Evolutionary conservation across 352 stramenopile species (phyloP).

Genomic region (Globisporangium nagaii): DNA sequence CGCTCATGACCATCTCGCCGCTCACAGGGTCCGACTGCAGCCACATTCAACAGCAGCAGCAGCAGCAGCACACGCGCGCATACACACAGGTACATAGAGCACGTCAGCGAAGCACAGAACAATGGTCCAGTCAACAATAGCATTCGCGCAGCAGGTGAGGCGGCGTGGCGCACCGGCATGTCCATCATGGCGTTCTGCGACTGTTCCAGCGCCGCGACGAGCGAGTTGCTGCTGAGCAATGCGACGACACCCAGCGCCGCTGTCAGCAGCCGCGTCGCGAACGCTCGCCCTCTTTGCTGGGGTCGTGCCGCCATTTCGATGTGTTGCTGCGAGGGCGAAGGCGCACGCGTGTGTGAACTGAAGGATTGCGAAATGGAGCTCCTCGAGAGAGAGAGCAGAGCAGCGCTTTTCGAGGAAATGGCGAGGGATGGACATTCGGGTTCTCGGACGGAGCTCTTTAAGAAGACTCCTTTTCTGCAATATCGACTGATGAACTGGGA

Average conservation of each 20-base stretch:
- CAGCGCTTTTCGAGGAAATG: conserved; percentile 2
- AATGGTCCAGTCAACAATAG: conserved; percentile 10
- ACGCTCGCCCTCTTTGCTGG: background rate
- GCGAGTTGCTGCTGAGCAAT: conserved; percentile 13
- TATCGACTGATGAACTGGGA: too few relatives aligned
- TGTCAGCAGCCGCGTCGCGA: background rate
- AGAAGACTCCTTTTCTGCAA: background rate
- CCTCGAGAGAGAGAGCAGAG: background rate
- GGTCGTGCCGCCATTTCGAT: background rate
- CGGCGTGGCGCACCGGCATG: conserved; percentile 44
- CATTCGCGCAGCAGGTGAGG: background rate
- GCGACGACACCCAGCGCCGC: background rate
- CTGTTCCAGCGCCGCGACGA: conserved; percentile 1
- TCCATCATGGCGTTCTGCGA: conserved; percentile 37
- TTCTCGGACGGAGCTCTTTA: background rate
- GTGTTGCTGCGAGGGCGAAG: background rate
- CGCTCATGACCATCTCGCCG: conserved; percentile 67
- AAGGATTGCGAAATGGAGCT: conserved; percentile 2
- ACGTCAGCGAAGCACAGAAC: background rate
- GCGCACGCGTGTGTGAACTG: too few relatives aligned
- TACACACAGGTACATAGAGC: too few relatives aligned
- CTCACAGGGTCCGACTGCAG: conserved; percentile 51
- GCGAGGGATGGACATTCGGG: background rate
- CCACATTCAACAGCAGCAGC: background rate
- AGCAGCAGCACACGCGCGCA: background rate